These are phyloP conservation scores for Lolium perenne DNA, from an alignment of 176 grass and related monocot genomes.

Conservation along the genomic window DNA sequence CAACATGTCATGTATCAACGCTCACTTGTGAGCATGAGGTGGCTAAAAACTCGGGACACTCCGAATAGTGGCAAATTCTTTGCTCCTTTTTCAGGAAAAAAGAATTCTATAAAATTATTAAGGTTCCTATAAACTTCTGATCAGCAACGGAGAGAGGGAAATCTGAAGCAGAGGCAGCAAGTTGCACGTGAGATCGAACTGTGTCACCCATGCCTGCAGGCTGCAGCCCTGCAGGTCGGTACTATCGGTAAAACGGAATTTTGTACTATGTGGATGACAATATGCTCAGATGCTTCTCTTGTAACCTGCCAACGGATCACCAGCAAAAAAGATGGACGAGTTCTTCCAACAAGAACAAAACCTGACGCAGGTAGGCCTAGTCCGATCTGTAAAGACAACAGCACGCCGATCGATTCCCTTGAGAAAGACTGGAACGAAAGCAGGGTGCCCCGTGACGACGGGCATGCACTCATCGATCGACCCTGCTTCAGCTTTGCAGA, in stretches of 20 bases:
- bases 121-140: neutral
- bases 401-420: conserved; percentile 26
- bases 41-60: too few species aligned
- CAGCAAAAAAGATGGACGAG: neutral
- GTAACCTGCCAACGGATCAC: neutral
- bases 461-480: neutral
- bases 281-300: conserved; percentile 21
- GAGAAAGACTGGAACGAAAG: neutral
- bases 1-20: too few species aligned
- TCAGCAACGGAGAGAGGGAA: neutral
- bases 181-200: neutral
- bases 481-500: neutral
- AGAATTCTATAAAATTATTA: too few species aligned
- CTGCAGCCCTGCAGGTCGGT: neutral
- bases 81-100: too few species aligned
- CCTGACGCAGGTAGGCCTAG: conserved; percentile 26
- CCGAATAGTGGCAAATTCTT: too few species aligned
- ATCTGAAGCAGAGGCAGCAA: neutral
- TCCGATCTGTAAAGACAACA: conserved; percentile 35
- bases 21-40: too few species aligned
- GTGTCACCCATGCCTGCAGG: neutral
- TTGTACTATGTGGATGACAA: neutral
- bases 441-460: neutral
- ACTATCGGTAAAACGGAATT: neutral
- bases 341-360: neutral